Conservation (phyloP, 2,329 filamentous ascomycete genomes). For the Byssochlamys sp. region DNA sequence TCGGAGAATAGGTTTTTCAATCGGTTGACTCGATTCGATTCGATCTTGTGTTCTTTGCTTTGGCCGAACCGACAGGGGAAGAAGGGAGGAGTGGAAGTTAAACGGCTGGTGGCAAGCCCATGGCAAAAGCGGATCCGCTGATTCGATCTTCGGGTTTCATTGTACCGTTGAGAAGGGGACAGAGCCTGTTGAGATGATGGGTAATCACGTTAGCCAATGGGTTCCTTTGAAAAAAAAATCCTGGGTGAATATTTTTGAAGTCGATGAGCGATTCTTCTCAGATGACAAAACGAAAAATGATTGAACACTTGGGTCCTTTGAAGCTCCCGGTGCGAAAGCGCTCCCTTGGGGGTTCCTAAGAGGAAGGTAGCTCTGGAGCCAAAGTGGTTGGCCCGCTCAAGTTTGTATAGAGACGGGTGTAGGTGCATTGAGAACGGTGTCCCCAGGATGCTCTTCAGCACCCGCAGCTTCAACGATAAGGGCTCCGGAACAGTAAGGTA, state of each 20-base stretch:
- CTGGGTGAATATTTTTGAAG: not conserved
- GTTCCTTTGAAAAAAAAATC: conserved; percentile 1
- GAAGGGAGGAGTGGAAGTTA: conserved; percentile 6
- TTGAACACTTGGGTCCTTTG: not conserved
- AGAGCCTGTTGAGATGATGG: conserved; percentile 49
- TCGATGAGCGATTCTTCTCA: conserved; percentile 3
- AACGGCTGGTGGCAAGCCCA: conserved; percentile 32
- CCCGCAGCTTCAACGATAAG: not conserved
- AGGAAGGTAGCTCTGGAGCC: not conserved
- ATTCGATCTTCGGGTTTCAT: conserved; percentile 50
- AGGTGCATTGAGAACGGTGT: not conserved
- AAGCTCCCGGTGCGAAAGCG: not conserved
- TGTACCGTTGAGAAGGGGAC: conserved; percentile 75
- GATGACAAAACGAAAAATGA: not conserved
- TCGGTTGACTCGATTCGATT: not conserved
- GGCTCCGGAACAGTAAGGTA: not conserved
- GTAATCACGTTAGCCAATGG: conserved; percentile 8
- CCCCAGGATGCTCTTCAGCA: not conserved
- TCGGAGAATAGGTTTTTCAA: not conserved
- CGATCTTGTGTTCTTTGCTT: not conserved
- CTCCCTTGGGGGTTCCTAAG: not conserved
- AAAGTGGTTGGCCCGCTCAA: not conserved
- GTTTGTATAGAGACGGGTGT: not conserved
- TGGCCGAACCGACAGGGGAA: not conserved
- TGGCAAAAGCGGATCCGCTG: conserved; percentile 39